Evolutionary conservation across 2,329 filamentous ascomycete genomes (phyloP).

Genomic region (Diaporthe batatas): DNA sequence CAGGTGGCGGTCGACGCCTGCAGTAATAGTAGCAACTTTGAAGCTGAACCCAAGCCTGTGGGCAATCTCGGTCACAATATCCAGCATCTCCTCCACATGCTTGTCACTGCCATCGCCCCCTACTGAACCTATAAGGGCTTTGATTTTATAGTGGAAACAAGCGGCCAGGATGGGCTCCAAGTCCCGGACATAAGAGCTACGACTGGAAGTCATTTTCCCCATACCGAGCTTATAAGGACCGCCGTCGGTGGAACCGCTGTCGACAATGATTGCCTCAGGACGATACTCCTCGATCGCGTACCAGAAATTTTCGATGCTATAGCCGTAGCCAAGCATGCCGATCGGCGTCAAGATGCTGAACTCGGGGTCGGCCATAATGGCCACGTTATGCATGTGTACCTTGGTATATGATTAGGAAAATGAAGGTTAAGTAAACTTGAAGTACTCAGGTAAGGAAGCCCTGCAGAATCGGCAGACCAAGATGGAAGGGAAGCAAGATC

Average conservation of each 20-base stretch:
- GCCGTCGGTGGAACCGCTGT: slow-evolving; percentile 48
- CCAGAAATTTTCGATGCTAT: slow-evolving; percentile 42
- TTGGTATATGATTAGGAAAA: not conserved
- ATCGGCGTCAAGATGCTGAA: slow-evolving; percentile 46
- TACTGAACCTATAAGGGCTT: slow-evolving; percentile 44
- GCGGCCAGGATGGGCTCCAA: slow-evolving; percentile 42
- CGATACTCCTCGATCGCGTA: slow-evolving; percentile 4
- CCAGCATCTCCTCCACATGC: slow-evolving; percentile 33
- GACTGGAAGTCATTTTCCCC: slow-evolving; percentile 38
- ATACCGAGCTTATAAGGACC: slow-evolving; percentile 46
- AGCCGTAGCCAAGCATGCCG: slow-evolving; percentile 48
- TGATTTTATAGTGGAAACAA: slow-evolving; percentile 43
- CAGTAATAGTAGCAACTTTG: slow-evolving; percentile 2
- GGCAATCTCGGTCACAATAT: not conserved
- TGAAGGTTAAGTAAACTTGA: too few relatives aligned
- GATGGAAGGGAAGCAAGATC: not conserved
- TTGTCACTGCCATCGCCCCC: slow-evolving; percentile 61
- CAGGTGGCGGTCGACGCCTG: not conserved
- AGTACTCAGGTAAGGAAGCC: not conserved
- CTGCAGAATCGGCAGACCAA: too few relatives aligned
- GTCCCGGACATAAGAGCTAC: slow-evolving; percentile 40
- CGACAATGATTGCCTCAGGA: slow-evolving; percentile 45
- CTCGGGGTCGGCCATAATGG: not conserved
- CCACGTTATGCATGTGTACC: not conserved
- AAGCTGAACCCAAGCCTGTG: not conserved